Conservation (phyloP, 169 alveolate species). For the Theileria annulata region DNA sequence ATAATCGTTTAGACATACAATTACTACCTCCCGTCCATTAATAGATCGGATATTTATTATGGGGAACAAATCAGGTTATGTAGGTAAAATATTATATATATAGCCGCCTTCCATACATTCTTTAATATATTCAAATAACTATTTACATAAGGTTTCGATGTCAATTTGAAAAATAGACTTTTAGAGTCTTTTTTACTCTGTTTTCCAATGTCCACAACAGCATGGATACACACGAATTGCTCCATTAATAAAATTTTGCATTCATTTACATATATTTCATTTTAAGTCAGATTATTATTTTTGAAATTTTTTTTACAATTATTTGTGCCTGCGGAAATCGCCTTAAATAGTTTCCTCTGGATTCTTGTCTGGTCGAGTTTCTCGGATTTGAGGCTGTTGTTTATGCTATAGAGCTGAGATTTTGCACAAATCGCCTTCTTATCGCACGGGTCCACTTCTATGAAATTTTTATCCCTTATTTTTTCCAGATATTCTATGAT, state of each 20-base stretch:
- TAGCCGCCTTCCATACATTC: background rate
- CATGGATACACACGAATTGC: background rate
- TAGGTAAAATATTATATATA: background rate
- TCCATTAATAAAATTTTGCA: too few species aligned
- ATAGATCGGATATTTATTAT: background rate
- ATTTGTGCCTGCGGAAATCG: background rate
- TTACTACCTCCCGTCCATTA: background rate
- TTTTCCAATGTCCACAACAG: background rate
- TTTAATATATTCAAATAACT: too few species aligned
- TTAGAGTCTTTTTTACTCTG: background rate
- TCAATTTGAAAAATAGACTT: too few species aligned
- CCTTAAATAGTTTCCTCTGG: background rate
- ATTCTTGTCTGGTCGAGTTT: constrained; percentile 1
- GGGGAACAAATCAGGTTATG: constrained; percentile 17
- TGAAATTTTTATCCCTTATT: background rate
- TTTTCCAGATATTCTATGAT: background rate
- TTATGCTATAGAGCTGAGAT: background rate
- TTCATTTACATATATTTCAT: background rate
- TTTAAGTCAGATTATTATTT: background rate
- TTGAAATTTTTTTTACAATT: background rate
- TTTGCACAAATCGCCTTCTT: background rate
- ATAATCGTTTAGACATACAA: background rate
- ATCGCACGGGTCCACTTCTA: background rate
- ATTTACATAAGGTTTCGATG: background rate
- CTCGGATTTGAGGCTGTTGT: background rate